Evolutionary conservation across 2,329 filamentous ascomycete genomes (phyloP), one percentile per base, ranked within the genome.

Genomic region (Apiospora sp.): DNA sequence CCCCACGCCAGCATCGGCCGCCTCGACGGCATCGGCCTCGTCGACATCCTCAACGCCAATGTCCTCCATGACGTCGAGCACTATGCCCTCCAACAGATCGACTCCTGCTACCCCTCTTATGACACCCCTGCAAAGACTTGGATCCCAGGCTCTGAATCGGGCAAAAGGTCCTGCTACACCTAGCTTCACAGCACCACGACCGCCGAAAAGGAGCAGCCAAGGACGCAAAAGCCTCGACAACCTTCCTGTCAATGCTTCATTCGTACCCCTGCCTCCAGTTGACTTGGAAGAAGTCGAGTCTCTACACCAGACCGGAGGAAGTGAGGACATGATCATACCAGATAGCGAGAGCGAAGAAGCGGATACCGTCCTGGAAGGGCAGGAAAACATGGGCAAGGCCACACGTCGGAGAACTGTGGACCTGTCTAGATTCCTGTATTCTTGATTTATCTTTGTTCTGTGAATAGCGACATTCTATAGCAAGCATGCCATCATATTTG

Each of bases 281-380:
- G 87, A 90, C 74, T 73, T 89, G 37, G 82, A 82, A 10, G 88
- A 90, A 75, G 83, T 90, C 4, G 86, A 86, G 75, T 86, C 87
- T 1, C 78, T 90, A 58, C 87, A 89, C 75, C 78, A 76, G 70
- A 73, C 82, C 14, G 74, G 81, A 7, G 89, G 89, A 19, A 91
- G 89, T 76, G 89, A 91, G 77, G 89, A 91, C 72, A 84, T 88
- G 71, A 85, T 91, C 74, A 80, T 87, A 19, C 86, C 86, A 37
- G 87, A 87, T 77, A 89, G 87, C 73, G 84, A 86, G 46, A 75
- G 78, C 30, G 78, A 81, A 13, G 80, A 80, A 22, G 73, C 49
- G 37, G 71, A 68, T 24, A 71, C 74, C 16, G 72, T 37, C 49
- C 61, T 67, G 24, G 71, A 74, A 2, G 80, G 80, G 3, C 74